Conservation (phyloP, 192 early-diverging fungal species). For the Coemansia sp. region DNA sequence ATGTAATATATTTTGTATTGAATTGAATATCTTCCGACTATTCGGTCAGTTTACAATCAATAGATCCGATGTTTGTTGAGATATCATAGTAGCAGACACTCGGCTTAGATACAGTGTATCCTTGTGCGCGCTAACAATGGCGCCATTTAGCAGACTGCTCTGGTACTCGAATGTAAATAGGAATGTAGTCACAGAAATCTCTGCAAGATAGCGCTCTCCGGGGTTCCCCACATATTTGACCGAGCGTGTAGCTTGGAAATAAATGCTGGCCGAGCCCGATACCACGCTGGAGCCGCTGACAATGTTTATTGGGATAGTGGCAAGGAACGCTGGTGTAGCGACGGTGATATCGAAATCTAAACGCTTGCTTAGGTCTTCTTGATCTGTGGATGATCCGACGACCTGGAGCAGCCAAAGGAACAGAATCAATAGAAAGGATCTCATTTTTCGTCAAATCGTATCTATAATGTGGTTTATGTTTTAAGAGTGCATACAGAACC, state of each 20-base stretch:
- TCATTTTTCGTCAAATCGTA: not conserved
- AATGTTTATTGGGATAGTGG: conserved; percentile 30
- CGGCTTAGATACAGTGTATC: conserved; percentile 40
- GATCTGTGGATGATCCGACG: not conserved
- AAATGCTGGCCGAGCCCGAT: conserved; percentile 25
- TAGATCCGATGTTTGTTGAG: conserved; percentile 8
- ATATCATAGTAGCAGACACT: conserved; percentile 25
- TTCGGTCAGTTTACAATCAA: not conserved
- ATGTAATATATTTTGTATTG: not conserved
- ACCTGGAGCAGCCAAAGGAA: not conserved
- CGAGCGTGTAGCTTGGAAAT: conserved; percentile 34
- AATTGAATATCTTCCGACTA: not conserved
- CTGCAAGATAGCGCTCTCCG: conserved; percentile 25
- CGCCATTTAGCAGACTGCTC: conserved; percentile 1
- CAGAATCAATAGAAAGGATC: not conserved
- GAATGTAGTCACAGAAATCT: conserved; percentile 31
- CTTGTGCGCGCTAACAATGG: conserved; percentile 7
- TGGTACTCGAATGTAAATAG: conserved; percentile 36
- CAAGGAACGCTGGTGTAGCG: conserved; percentile 24
- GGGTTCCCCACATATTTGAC: conserved; percentile 24
- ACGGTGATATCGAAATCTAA: conserved; percentile 19
- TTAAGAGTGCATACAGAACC: too few relatives aligned
- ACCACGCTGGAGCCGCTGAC: conserved; percentile 17
- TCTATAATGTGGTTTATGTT: not conserved
- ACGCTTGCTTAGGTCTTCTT: conserved; percentile 3